phyloP scores from a whole-genome alignment of 306 rosid genomes.

The Medicago lupulina region DNA sequence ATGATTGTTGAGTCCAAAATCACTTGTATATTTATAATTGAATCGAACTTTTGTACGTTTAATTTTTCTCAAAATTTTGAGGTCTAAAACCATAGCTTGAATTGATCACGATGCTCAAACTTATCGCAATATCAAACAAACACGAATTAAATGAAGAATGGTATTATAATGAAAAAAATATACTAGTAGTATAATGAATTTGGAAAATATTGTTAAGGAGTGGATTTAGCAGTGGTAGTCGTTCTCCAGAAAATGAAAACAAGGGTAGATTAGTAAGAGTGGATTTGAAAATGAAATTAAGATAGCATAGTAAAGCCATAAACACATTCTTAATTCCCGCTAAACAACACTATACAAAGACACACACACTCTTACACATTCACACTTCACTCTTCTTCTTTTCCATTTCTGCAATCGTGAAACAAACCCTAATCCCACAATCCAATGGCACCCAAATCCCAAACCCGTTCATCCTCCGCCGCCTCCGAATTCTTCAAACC shows the following conservation, averaged over 20 bases:
- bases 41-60: too few species aligned
- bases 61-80: too few species aligned
- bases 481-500: constrained; percentile 33
- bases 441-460: not conserved
- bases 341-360: not conserved
- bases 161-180: too few species aligned
- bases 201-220: too few species aligned
- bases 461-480: not conserved
- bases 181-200: too few species aligned
- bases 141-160: too few species aligned
- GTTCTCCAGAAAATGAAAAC: not conserved
- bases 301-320: not conserved
- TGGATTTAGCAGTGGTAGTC: too few species aligned
- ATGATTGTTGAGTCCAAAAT: too few species aligned
- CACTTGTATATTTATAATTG: too few species aligned
- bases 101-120: too few species aligned
- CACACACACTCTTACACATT: not conserved
- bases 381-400: not conserved
- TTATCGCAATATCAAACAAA: too few species aligned
- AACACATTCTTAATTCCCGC: constrained; percentile 21
- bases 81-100: too few species aligned
- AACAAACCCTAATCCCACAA: constrained; percentile 16
- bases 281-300: not conserved
- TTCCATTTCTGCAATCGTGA: constrained; percentile 5
- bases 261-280: not conserved